Conservation (phyloP, 176 grass and related monocot species). For the Oryza meridionalis region DNA sequence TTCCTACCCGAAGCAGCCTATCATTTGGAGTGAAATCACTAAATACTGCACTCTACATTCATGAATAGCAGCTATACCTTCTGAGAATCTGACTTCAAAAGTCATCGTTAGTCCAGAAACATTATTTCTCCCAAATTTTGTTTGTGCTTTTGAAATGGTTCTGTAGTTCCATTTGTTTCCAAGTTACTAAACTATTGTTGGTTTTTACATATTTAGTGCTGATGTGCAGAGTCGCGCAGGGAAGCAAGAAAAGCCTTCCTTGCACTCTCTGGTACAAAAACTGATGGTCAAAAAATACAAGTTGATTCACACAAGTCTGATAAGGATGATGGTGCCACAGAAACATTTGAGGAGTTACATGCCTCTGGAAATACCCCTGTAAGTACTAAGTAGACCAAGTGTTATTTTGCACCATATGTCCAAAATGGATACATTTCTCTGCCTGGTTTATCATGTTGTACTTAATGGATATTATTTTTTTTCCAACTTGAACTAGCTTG, state of each 20-base stretch:
- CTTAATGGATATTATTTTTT: background rate
- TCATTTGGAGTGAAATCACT: slow-evolving; percentile 8
- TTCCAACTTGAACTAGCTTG: slow-evolving; percentile 26
- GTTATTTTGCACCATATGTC: slow-evolving; percentile 36
- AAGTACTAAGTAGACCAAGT: slow-evolving; percentile 43
- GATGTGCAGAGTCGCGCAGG: slow-evolving; percentile 72
- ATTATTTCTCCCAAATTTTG: slow-evolving; percentile 16
- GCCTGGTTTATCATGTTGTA: slow-evolving; percentile 25
- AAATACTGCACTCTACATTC: background rate
- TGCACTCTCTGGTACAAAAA: slow-evolving; percentile 68
- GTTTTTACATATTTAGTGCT: slow-evolving; percentile 26
- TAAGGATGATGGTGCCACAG: slow-evolving; percentile 51
- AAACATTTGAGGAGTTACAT: slow-evolving; percentile 40
- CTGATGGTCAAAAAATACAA: slow-evolving; percentile 46
- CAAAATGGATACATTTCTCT: slow-evolving; percentile 36
- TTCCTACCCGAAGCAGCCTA: background rate
- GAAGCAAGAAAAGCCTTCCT: slow-evolving; percentile 94
- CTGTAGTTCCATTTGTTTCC: slow-evolving; percentile 13
- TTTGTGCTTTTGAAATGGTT: slow-evolving; percentile 24
- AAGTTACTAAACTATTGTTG: slow-evolving; percentile 7
- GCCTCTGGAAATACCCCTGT: slow-evolving; percentile 69
- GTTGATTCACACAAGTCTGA: slow-evolving; percentile 43
- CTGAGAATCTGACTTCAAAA: slow-evolving; percentile 7
- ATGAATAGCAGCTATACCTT: slow-evolving; percentile 29
- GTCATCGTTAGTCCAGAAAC: slow-evolving; percentile 11